Base-by-base conservation (phyloP, 768 basidiomycete genomes). In the Suillus subalutaceus region DNA sequence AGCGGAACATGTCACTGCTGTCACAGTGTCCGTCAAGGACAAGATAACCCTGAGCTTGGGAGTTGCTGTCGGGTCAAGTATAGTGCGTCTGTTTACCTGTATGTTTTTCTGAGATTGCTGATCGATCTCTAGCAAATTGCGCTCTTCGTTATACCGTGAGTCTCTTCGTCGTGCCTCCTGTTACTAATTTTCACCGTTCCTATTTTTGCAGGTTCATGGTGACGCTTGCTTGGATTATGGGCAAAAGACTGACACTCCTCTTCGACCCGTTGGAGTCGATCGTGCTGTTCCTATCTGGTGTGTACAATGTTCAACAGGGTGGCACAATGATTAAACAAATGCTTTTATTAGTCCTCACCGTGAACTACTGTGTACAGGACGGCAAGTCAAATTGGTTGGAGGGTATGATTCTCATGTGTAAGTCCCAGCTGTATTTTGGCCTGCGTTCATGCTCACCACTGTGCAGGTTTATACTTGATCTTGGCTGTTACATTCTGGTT, bases 331-430 rank as follows among this genome's bases (percentile, higher is more conserved):
- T 26, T 48, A n/a, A 37, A 37, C 12, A 2, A 40, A 63, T 63
- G n/a, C 12, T 20, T 30, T 30, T 30, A 37, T 23, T 65, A 90
- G 90, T 93, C 16, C 80, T 93, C 69, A 92, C 92, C 4, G 93
- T 97, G 77, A 93, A 91, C 72, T 93, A 92, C 72, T 89, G 90
- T 26, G 86, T 96, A 6, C 85, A 88, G 59, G 96, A 97, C 70
- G 94, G 94, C 15, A 91, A 88, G 73, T 92, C 90, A 37, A 97
- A 96, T 75, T 97, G 95, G 89, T 82, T 97, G n/a, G 95, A 97
- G 77, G 94, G 93, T 30, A 77, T 88, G 70, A 88, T 93, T 64
- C 82, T 94, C n/a, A 86, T 93, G 65, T 87, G 89, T 85, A 68
- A 58, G 81, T 74, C 8, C 35, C 56, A 13, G 23, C 44, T 20